Evolutionary conservation across 805 yeast genomes (phyloP).

Genomic region (Saturnispora mendoncae): DNA sequence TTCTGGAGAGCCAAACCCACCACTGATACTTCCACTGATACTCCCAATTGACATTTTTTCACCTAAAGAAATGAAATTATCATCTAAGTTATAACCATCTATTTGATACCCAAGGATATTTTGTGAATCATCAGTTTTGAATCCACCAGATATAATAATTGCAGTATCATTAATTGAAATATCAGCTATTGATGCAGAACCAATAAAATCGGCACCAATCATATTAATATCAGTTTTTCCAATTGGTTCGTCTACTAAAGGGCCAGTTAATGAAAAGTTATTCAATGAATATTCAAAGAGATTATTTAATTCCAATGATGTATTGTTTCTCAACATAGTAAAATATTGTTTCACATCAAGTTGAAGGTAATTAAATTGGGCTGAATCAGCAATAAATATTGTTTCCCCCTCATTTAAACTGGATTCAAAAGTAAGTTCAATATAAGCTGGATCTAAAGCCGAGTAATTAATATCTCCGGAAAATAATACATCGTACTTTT

Average conservation of each 20-base stretch:
- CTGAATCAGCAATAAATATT: constrained; percentile 62
- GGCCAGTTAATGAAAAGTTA: constrained; percentile 42
- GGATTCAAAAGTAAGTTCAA: constrained; percentile 34
- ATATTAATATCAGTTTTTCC: constrained; percentile 42
- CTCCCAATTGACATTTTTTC: constrained; percentile 22
- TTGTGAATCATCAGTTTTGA: constrained; percentile 30
- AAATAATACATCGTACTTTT: constrained; percentile 73
- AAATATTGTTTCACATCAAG: constrained; percentile 11
- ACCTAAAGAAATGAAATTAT: constrained; percentile 10
- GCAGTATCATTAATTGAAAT: constrained; percentile 27
- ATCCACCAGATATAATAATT: constrained; percentile 43
- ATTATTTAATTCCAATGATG: constrained; percentile 43
- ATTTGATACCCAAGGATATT: constrained; percentile 31
- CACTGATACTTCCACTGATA: constrained; percentile 33
- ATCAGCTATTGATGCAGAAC: constrained; percentile 33
- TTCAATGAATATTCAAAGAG: constrained; percentile 71
- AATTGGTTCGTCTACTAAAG: constrained; percentile 25
- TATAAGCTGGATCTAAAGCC: constrained; percentile 27
- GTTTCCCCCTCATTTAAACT: constrained; percentile 30
- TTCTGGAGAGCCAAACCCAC: constrained; percentile 25
- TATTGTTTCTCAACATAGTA: constrained; percentile 22
- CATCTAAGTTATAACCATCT: constrained; percentile 16
- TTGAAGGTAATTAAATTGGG: constrained; percentile 34
- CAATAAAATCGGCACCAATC: constrained; percentile 31
- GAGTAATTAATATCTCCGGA: constrained; percentile 56